Evolutionary conservation across 179 eudicot genomes (phyloP), one percentile per base, ranked within the genome.

Genomic region (Silene coronaria): DNA sequence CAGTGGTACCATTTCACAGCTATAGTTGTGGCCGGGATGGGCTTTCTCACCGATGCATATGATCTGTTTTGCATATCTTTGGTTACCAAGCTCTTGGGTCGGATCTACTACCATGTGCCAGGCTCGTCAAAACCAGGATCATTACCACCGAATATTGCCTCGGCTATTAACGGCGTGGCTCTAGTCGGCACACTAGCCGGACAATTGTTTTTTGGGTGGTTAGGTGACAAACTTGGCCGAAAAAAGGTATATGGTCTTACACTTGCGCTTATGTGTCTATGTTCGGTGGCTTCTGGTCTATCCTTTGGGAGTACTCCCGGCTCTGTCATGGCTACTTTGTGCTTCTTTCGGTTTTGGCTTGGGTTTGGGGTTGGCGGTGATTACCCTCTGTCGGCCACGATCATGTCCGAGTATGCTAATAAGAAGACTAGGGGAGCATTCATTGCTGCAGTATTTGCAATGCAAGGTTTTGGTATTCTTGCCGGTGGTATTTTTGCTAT

Each of bases 131-230:
- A 87, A 70, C 92, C 92, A 8, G 92, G 92, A 14, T 74, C 83
- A 12, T 70, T 89, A n/a, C 92, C 92, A 10, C 92, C 92, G 9
- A 80, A 75, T 58, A 85, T 82, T 74, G 71, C 92, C 0, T 82
- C 90, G 5, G 86, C 87, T 5, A 84, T 89, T 63, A 87, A 85
- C 45, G 92, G 92, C 0, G 92, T 89, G 4, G 92, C 90, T 11
- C 61, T 89, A 0, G 81, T 86, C 6, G 92, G 92, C 22, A 87
- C 90, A 3, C 83, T 89, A 0, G 77, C 85, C 0, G 90, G 89
- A 51, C 90, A 87, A 71, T 84, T 87, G 46, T 87, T 87, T 77
- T 88, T 88, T 67, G 92, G 92, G 69, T 85, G 90, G 92, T 86
- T 89, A 22, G 92, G 89, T 23, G 92, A 89, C 72, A 89, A 89